These are phyloP conservation scores for Nitzschia sp. DNA, from an alignment of 108 stramenopile genomes.

Conservation along the genomic window DNA sequence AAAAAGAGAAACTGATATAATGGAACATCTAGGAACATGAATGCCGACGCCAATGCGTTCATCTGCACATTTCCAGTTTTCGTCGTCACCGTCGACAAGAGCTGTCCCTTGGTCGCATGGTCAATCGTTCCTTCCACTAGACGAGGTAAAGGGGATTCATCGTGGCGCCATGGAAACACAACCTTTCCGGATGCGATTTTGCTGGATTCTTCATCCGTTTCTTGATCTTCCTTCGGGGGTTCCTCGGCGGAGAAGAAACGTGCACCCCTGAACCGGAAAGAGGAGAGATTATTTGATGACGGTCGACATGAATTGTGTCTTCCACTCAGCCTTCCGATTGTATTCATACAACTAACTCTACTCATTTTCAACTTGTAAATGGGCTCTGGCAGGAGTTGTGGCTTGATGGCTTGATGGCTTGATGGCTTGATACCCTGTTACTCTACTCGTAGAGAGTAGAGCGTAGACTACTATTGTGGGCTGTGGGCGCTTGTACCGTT, in stretches of 20 bases:
- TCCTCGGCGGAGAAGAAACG: not conserved
- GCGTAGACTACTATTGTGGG: no score
- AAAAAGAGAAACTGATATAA: conserved; percentile 28
- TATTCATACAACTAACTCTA: no score
- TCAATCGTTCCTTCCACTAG: conserved; percentile 26
- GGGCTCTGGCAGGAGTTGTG: no score
- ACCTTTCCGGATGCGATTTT: not conserved
- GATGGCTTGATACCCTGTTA: no score
- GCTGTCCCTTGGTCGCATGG: conserved; percentile 11
- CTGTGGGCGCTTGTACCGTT: no score
- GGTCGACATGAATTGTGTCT: no score
- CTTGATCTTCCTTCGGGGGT: not conserved
- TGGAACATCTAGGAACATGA: conserved; percentile 31
- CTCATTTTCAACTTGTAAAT: no score
- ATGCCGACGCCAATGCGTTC: conserved; percentile 20
- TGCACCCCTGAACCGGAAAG: no score
- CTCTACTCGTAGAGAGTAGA: no score
- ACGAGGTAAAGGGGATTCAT: conserved; percentile 14
- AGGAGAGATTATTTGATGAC: no score
- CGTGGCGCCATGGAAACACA: conserved; percentile 36
- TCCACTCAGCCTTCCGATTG: no score
- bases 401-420: no score
- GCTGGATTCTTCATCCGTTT: not conserved
- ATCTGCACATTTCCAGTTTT: conserved; percentile 15
- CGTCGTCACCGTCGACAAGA: conserved; percentile 8